A percentile compares a stretch with the other conserved stretches of the same genome.
Conservation (phyloP, 177 flowering plant genomes). For the Vitis hybrid region DNA sequence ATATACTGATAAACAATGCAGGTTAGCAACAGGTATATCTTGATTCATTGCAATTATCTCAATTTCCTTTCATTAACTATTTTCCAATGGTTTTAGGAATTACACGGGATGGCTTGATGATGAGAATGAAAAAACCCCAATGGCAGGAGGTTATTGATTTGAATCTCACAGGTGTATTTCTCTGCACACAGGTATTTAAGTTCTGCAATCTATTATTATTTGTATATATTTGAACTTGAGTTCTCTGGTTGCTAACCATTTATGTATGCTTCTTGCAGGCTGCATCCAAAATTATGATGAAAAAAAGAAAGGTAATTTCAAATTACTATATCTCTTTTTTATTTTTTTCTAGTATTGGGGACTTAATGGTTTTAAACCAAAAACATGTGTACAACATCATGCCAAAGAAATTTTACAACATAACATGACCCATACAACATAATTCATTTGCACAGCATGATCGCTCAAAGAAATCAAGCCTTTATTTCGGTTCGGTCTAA, state of each 20-base stretch:
- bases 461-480: too few relatives aligned
- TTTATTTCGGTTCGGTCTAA: too few relatives aligned
- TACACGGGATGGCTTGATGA: constrained; percentile 67
- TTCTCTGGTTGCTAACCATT: not conserved
- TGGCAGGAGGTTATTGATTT: constrained; percentile 86
- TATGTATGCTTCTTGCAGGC: constrained; percentile 54
- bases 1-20: constrained; percentile 73
- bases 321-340: not conserved
- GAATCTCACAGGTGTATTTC: constrained; percentile 77
- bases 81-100: constrained; percentile 44
- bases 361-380: not conserved
- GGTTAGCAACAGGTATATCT: constrained; percentile 32
- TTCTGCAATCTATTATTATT: not conserved
- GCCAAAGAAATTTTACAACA: too few relatives aligned
- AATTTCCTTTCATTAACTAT: not conserved
- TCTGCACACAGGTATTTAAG: constrained; percentile 66
- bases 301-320: constrained; percentile 77
- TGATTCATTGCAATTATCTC: constrained; percentile 3
- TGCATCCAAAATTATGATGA: constrained; percentile 95
- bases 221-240: constrained; percentile 1
- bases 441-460: not conserved
- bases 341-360: not conserved
- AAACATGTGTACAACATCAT: too few relatives aligned
- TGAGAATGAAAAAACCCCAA: constrained; percentile 77
- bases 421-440: too few relatives aligned